Evolutionary conservation across 129 eudicot species (phyloP), one percentile per base, ranked within the genome.

Genomic region (Centella asiatica): DNA sequence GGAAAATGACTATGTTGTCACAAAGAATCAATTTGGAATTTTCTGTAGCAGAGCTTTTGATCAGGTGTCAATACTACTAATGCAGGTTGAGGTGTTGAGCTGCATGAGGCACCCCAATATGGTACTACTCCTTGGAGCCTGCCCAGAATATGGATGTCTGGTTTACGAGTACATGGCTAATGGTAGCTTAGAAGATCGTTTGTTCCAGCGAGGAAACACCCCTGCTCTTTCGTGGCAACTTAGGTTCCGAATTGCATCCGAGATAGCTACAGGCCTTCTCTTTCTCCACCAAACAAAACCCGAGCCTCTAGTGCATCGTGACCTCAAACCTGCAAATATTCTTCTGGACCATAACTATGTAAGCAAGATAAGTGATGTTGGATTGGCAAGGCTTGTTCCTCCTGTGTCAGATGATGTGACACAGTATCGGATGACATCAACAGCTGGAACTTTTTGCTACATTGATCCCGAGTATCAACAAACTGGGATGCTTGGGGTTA

Each of bases 381-480:
- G 96, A 24, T 42, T 86, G 52, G 82, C 90, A 20, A 68, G 95
- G 52, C 82, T 86, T 18, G 87, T 86, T 70, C 90, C 95, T 26
- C 49, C 80, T 4, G 66, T 76, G 9, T 65, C 85, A 12, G 84
- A 83, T 7, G 84, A 77, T 32, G 85, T 86, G 18, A 83, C 95
- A 15, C 90, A 86, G 72, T 83, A 75, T 34, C 74, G 87, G 2
- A 77, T 83, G 87, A 83, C 95, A 11, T 83, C 90, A 23, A 67
- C 90, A 3, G 90, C 90, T 12, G 95, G 90, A 4, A 86, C 90
- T 10, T 76, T 86, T 45, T 83, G 90, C 59, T 86, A 83, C 56
- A 86, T 83, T 39, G 95, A 86, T 70, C 95, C 95, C 0, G 95
- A 83, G 57, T 86, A 86, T 77, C 95, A 86, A 60, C 90, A 86